Base-by-base conservation (phyloP, 140 eudicot genomes). In the Oenanthe javanica region DNA sequence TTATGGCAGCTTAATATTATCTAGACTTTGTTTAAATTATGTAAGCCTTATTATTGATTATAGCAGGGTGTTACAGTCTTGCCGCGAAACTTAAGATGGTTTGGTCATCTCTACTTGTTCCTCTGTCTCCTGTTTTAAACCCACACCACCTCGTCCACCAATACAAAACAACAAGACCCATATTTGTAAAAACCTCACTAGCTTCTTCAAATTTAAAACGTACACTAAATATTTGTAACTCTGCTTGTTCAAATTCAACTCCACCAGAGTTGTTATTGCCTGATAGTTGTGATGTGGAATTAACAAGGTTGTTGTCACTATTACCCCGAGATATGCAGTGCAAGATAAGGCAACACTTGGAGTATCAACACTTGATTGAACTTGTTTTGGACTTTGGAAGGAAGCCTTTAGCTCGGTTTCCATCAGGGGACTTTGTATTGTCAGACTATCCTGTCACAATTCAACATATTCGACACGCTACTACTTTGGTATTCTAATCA, bases 331-430 rank as follows among this genome's bases (percentile, higher is more conserved):
- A 92, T 79, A 94, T 92, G 97, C 85, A 91, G 80, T 83, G 87
- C 59, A 87, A 84, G 79, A 83, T 87, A 64, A 87, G 79, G 79
- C 93, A 89, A 55, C 99, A 94, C 82, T 83, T 87, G 72, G 96
- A 94, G 76, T 87, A 82, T 75, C 88, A 77, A 19, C 87, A 90
- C 4, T 78, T 94, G 87, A 92, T 92, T 77, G 99, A 94, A 81
- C 97, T 94, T 72, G 99, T 94, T 75, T 86, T 94, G 95, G 99
- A 94, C 79, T 88, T 94, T 80, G 97, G 99, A 57, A 89, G 97
- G 38, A 92, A 86, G 80, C 99, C 99, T 9, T 76, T 94, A 59
- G 99, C 97, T 57, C 89, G 99, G 21, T 94, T 92, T 80, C 99
- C 99, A 16, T 89, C 97, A 14, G 99, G 97, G 13, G 97, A 94